Evolutionary conservation across 2,329 filamentous ascomycete genomes (phyloP).

Genomic region (Akanthomyces uredinophilus): DNA sequence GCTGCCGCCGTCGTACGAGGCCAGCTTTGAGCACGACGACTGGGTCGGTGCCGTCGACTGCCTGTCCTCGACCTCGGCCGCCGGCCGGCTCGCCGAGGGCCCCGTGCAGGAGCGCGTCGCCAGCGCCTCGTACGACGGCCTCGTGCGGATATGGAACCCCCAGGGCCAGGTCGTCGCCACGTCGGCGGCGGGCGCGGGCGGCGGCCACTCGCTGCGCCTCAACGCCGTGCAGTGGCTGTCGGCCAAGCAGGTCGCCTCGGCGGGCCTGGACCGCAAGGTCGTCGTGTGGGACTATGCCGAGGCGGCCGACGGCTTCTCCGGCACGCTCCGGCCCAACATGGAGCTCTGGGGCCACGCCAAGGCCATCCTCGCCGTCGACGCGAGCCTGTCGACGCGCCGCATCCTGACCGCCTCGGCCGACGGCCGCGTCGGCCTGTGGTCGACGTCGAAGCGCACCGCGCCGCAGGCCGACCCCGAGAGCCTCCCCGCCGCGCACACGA

Average conservation of each 20-base stretch:
- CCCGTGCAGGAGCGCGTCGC: constrained; percentile 55
- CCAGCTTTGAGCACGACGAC: constrained; percentile 94
- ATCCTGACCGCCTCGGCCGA: constrained; percentile 84
- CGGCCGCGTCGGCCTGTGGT: constrained; percentile 83
- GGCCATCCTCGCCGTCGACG: constrained; percentile 67
- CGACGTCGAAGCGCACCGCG: constrained; percentile 68
- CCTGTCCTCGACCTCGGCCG: constrained; percentile 60
- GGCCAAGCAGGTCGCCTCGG: constrained; percentile 71
- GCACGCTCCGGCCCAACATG: constrained; percentile 63
- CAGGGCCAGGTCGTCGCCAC: constrained; percentile 81
- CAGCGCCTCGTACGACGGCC: constrained; percentile 90
- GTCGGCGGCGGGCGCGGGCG: constrained; percentile 59
- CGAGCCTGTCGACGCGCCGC: constrained; percentile 67
- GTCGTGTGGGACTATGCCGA: constrained; percentile 87
- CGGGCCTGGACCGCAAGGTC: constrained; percentile 78
- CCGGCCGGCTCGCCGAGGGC: constrained; percentile 42
- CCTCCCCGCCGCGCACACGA: constrained; percentile 60
- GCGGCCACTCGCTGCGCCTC: constrained; percentile 70
- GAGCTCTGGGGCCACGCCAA: constrained; percentile 81
- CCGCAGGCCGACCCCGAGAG: constrained; percentile 67
- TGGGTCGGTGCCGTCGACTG: constrained; percentile 90
- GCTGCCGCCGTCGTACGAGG: constrained; percentile 81
- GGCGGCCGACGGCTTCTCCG: constrained; percentile 52
- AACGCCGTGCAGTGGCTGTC: constrained; percentile 83
- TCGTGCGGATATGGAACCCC: constrained; percentile 83